Evolutionary conservation across 139 green algal genomes (phyloP), one percentile per base, ranked within the genome.

Genomic region (Choricystis sp.): DNA sequence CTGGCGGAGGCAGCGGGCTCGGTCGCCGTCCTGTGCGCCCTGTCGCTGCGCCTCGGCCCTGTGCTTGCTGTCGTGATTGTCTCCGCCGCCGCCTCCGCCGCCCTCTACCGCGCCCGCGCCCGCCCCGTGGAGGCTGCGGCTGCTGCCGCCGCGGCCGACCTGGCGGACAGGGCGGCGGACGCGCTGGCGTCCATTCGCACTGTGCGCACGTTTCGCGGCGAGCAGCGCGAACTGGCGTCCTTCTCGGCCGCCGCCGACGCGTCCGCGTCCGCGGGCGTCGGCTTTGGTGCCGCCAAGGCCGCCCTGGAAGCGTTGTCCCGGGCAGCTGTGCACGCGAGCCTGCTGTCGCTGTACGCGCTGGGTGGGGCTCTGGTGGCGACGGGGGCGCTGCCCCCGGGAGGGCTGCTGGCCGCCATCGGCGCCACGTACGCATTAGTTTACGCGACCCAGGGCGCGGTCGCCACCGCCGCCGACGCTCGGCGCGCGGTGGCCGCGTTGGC

Each of bases 351-450:
- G 56, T 94, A 92, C 58, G 76, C 70, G 2, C 81, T 85, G 69
- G 88, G 87, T 26, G 87, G 66, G 23, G 86, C 65, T 59, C 78
- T 96, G 19, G 81, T 96, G 23, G 67, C 68, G 27, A 31, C 67
- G 0, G 76, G 77, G 2, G 68, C 85, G 22, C 83, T 96, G 74
- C 82, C 86, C 2, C 59, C 90, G 40, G 61, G 83, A 0, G 74
- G 85, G 27, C 81, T 96, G 66, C 74, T 95, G 24, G 79, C 72
- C 21, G 84, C 83, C 68, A 92, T 96, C 31, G 89, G 89, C 60
- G 95, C 91, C 77, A 94, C 87, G 29, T 96, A 92, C 67, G 80
- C 66, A 21, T 72, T 95, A 16, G 80, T 89, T 29, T 96, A 94
- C 68, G 88, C 87, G 26, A 89, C 84, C 87, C 69, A 82, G 77